Evolutionary conservation across 2,329 filamentous ascomycete species (phyloP), one percentile per base, ranked within the genome.

Genomic region (Mycosphaerella sp.): DNA sequence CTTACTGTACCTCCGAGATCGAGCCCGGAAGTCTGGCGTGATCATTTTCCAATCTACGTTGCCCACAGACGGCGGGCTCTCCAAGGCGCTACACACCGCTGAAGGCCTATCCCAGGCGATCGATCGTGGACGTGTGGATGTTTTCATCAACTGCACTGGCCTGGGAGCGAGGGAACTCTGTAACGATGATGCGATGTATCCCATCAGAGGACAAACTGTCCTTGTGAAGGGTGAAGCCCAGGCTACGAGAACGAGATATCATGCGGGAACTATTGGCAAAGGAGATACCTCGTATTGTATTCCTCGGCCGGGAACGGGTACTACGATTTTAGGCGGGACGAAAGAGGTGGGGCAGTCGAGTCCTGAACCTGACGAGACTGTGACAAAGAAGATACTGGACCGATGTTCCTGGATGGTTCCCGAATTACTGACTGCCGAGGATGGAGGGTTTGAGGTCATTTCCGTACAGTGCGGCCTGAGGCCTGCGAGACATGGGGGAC

Each of bases 191-290:
- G 58, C 51, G 1, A 62, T 77, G 48, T 71, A 68, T 54, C 74
- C 75, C 0, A 69, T 76, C 40, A 64, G 72, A 10, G 76, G 75
- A 4, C 75, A 77, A 56, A 77, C 74, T 0, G 66, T 77, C 1
- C 62, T 76, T 1, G 74, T 77, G 1, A 70, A 68, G 48, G 73
- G 75, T 10, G 68, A 73, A 57, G 72, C 73, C 6, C 50, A 59
- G 5, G 55, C 56, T 23, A 67, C 65, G n/a, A 59, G 66, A 48
- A 68, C 62, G 34, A 53, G 65, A 10, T 62, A 59, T 48, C 58
- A 60, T 48, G 53, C 39, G 36, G 59, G 58, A 12, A 44, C 44
- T 12, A 54, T 66, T 21, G 67, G 64, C 10, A 62, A 70, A 11
- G 64, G 60, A 3, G 57, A 62, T 29, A 64, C 65, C 5, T 62